Evolutionary conservation across 345 rosid genomes (phyloP), one percentile per base, ranked within the genome.

Genomic region (Lagerstroemia speciosa): DNA sequence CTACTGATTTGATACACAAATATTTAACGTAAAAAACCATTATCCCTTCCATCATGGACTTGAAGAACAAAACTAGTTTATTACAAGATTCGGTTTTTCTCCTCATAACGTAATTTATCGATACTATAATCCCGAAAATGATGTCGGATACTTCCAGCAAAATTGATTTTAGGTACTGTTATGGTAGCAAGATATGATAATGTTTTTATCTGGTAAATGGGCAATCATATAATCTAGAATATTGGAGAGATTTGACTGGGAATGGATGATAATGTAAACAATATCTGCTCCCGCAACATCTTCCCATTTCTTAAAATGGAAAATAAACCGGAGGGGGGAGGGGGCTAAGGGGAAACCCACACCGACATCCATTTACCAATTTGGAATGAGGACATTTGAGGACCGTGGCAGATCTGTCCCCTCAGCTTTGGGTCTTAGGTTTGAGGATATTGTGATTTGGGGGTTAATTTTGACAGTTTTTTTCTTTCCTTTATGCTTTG

Each of bases 251-350:
- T n/a, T n/a, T n/a, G n/a, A 17, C 29, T n/a, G 22, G 3, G 29
- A 8, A 0, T 24, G 20, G 69, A 30, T 9, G 62, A 75, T 66
- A 52, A 60, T 50, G 31, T 67, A 66, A 70, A 53, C 38, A 64
- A 46, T 29, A 37, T 57, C 27, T 41, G 68, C 52, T 50, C 68
- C 34, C 17, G 27, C 24, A 24, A 20, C 32, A 48, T 22, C 69
- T 30, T 67, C 57, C 61, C 61, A 19, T 31, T 67, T 30, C 60
- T 67, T 31, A 16, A 67, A 46, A 10, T 46, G 22, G 71, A 5
- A 8, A 58, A 27, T 27, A 43, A 43, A 43, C 43, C 43, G 11
- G 7, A 38, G 12, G 0, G 43, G 43, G 0, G 7, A 38, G n/a
- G n/a, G n/a, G n/a, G n/a, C n/a, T n/a, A n/a, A n/a, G n/a, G n/a